These are phyloP conservation scores for Bruguiera hainesii DNA, from an alignment of 441 rosid genomes.

Conservation along the genomic window DNA sequence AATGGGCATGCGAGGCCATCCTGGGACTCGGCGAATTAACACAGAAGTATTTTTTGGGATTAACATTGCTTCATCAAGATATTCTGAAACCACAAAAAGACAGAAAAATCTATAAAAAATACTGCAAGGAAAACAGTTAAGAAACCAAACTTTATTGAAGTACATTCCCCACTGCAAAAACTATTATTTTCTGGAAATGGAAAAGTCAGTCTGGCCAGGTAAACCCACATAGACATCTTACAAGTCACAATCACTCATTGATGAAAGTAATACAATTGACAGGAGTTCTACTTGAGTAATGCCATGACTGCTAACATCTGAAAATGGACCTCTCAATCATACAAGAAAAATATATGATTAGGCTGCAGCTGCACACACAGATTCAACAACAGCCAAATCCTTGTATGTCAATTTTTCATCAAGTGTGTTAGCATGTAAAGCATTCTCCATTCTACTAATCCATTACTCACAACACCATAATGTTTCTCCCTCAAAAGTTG, in stretches of 20 bases:
- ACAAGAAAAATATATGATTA: too few species aligned
- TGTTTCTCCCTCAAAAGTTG: too few species aligned
- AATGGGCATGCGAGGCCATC: slow-evolving; percentile 94
- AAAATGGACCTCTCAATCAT: too few species aligned
- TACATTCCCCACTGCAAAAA: slow-evolving; percentile 4
- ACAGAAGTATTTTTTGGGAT: slow-evolving; percentile 98
- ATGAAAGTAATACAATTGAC: neutral
- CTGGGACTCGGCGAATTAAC: slow-evolving; percentile 95
- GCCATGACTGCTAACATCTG: neutral
- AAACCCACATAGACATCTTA: slow-evolving; percentile 4
- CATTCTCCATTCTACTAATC: too few species aligned
- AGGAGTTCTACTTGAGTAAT: neutral
- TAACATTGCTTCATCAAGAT: slow-evolving; percentile 93
- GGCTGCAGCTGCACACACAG: too few species aligned
- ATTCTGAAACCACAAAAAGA: slow-evolving; percentile 83
- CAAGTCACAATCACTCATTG: neutral
- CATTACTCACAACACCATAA: too few species aligned
- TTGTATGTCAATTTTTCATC: too few species aligned
- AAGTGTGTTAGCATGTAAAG: too few species aligned
- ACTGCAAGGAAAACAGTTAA: slow-evolving; percentile 23
- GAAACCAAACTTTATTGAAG: slow-evolving; percentile 21
- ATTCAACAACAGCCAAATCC: too few species aligned
- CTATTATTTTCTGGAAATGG: slow-evolving; percentile 8
- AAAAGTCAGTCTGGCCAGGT: slow-evolving; percentile 3
- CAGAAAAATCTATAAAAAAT: slow-evolving; percentile 52